These are phyloP conservation scores for Tephrocybe sp. DNA, from an alignment of 768 basidiomycete species.

Conservation along the genomic window DNA sequence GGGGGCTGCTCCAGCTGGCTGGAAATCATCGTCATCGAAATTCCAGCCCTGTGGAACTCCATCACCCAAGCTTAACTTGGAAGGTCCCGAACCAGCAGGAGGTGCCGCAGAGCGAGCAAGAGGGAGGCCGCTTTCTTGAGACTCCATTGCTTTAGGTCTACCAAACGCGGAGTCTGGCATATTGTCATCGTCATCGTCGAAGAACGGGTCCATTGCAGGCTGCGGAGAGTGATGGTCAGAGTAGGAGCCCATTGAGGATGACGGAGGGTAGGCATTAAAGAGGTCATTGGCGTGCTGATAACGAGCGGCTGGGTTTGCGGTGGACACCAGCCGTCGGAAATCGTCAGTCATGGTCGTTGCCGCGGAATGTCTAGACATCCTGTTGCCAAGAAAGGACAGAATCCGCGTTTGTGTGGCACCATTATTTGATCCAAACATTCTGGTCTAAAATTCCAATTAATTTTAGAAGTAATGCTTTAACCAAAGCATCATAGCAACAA, in stretches of 20 bases:
- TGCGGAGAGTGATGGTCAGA: conserved; percentile 40
- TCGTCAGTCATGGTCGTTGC: conserved; percentile 59
- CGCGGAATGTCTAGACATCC: background rate
- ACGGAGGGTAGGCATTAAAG: conserved; percentile 64
- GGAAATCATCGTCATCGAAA: conserved; percentile 65
- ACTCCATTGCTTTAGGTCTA: conserved; percentile 43
- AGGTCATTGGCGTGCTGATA: conserved; percentile 51
- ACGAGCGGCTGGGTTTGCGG: conserved; percentile 63
- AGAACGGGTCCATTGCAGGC: conserved; percentile 75
- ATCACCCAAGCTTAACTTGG: conserved; percentile 40
- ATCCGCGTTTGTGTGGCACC: conserved; percentile 12
- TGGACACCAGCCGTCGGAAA: conserved; percentile 70
- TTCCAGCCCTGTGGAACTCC: conserved; percentile 69
- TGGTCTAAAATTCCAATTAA: background rate
- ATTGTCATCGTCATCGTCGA: conserved; percentile 81
- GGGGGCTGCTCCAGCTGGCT: conserved; percentile 29
- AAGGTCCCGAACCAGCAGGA: conserved; percentile 53
- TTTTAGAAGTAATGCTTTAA: background rate
- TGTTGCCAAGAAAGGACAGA: conserved; percentile 12
- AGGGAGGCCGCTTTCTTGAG: conserved; percentile 56
- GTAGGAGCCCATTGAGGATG: conserved; percentile 37
- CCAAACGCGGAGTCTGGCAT: conserved; percentile 68
- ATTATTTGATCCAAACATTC: conserved; percentile 13
- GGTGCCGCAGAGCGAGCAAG: conserved; percentile 57
- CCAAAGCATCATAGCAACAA: conserved; percentile 26